These are phyloP conservation scores for Penicillium sp. DNA, from an alignment of 2,329 filamentous ascomycete species.

Conservation along the genomic window DNA sequence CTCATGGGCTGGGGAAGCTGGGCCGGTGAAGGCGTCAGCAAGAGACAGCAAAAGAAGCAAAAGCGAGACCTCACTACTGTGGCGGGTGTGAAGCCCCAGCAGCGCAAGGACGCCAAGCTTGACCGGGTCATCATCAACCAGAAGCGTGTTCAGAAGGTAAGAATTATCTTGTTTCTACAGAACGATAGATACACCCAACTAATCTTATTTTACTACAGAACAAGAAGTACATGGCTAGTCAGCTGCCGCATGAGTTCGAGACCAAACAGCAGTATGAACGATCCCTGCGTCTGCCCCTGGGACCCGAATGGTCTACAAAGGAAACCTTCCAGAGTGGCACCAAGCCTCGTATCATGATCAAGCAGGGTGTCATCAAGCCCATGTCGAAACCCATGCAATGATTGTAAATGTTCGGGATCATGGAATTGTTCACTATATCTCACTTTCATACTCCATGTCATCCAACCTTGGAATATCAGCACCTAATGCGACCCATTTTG, in stretches of 20 bases:
- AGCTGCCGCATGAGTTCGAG: conserved; percentile 88
- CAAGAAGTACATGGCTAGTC: conserved; percentile 78
- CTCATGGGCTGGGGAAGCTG: conserved; percentile 93
- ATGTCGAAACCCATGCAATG: conserved; percentile 73
- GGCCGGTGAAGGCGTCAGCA: conserved; percentile 79
- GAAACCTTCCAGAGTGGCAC: conserved; percentile 85
- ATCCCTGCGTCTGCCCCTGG: conserved; percentile 79
- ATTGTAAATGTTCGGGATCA: conserved; percentile 12
- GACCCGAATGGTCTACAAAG: conserved; percentile 96
- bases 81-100: conserved; percentile 70
- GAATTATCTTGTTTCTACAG: conserved; percentile 15
- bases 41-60: conserved; percentile 61
- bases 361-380: conserved; percentile 84
- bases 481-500: conserved; percentile 3
- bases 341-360: conserved; percentile 85
- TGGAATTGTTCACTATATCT: background rate
- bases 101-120: conserved; percentile 79
- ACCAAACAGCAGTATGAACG: conserved; percentile 85
- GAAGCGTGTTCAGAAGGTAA: conserved; percentile 82
- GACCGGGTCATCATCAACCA: conserved; percentile 89
- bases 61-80: conserved; percentile 50
- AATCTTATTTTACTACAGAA: conserved; percentile 55
- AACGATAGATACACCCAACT: background rate
- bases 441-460: conserved; percentile 1
- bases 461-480: background rate